Evolutionary conservation across 176 grass and related monocot species (phyloP).

Genomic region (Zoysia pacifica): DNA sequence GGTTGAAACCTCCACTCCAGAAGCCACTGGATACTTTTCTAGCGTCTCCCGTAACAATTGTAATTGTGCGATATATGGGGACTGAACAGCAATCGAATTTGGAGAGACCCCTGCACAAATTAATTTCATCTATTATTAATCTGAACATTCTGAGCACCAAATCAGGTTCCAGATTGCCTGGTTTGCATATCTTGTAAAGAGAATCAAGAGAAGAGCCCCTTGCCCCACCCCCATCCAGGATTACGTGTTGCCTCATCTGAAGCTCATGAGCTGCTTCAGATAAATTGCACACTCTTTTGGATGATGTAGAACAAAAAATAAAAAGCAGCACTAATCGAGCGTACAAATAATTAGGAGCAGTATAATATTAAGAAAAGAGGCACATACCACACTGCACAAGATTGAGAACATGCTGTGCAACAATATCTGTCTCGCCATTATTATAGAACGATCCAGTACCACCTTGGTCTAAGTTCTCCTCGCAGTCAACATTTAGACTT

Average conservation of each 20-base stretch:
- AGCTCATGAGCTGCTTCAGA: not conserved
- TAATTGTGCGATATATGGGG: slow-evolving; percentile 87
- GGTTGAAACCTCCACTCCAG: slow-evolving; percentile 78
- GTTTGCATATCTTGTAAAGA: not conserved
- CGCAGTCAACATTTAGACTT: slow-evolving; percentile 82
- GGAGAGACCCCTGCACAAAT: slow-evolving; percentile 67
- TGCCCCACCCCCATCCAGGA: not conserved
- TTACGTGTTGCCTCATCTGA: not conserved
- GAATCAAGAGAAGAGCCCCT: not conserved
- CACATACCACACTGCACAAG: slow-evolving; percentile 74
- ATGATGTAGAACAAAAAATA: not conserved
- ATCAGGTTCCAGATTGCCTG: no score
- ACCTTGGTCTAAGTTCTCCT: slow-evolving; percentile 78
- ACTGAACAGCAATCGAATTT: slow-evolving; percentile 74
- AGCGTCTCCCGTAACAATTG: slow-evolving; percentile 75
- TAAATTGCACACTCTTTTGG: not conserved
- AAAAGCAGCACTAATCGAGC: not conserved
- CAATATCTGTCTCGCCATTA: slow-evolving; percentile 85
- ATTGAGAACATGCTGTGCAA: slow-evolving; percentile 75
- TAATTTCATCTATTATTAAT: slow-evolving; percentile 4
- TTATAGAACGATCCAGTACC: slow-evolving; percentile 92
- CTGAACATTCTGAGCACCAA: not conserved
- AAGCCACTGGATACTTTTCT: slow-evolving; percentile 62
- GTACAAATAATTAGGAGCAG: not conserved
- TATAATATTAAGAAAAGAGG: slow-evolving; percentile 13